Percentiles rank a stretch among this genome's conserved stretches.
These are phyloP conservation scores for Anthostomella pinea DNA, from an alignment of 2,329 filamentous ascomycete genomes.

Conservation along the genomic window DNA sequence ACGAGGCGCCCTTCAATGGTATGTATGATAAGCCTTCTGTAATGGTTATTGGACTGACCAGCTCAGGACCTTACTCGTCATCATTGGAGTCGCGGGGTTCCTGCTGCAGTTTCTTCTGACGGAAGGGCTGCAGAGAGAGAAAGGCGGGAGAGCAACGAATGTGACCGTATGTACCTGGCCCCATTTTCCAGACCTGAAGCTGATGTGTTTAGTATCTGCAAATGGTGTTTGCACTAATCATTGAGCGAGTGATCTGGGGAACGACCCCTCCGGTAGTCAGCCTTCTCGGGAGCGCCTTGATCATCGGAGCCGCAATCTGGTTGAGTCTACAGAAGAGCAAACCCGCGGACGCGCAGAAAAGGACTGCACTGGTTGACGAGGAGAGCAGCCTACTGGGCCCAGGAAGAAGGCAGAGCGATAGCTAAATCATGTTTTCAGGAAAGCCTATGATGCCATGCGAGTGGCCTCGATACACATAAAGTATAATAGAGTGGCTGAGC, in stretches of 20 bases:
- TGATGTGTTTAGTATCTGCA: constrained; percentile 28
- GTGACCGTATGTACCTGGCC: constrained; percentile 35
- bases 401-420: constrained; percentile 6
- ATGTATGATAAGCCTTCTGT: not conserved
- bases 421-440: too few species aligned
- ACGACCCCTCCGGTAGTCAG: constrained; percentile 38
- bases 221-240: constrained; percentile 33
- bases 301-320: constrained; percentile 42
- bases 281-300: constrained; percentile 37
- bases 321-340: constrained; percentile 40
- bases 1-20: constrained; percentile 44
- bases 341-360: constrained; percentile 21
- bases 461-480: too few species aligned
- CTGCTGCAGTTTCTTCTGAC: constrained; percentile 77
- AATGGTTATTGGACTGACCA: not conserved
- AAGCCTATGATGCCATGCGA: too few species aligned
- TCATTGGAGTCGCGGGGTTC: constrained; percentile 68
- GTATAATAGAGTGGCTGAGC: too few species aligned
- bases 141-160: constrained; percentile 39
- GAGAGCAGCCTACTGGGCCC: constrained; percentile 33
- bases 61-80: constrained; percentile 52
- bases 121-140: constrained; percentile 68
- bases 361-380: constrained; percentile 29
- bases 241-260: constrained; percentile 43
- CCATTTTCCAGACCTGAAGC: too few species aligned